Conservation (phyloP, 106 monocot species). For the Dendrobium nobile region DNA sequence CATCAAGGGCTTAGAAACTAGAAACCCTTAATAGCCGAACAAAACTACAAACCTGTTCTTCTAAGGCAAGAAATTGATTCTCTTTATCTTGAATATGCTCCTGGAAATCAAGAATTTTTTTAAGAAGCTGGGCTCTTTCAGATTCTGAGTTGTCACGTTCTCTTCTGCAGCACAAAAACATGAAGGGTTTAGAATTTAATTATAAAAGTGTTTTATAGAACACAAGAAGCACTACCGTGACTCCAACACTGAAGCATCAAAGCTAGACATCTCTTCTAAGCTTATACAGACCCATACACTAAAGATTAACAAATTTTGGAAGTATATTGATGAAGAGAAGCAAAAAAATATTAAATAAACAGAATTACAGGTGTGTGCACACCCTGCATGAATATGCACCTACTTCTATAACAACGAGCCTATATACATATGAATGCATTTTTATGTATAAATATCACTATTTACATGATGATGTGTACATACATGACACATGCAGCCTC, state of each 20-base stretch:
- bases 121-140: constrained; percentile 69
- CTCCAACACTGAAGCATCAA: neutral
- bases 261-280: neutral
- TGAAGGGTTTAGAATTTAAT: neutral
- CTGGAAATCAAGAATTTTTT: constrained; percentile 89
- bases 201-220: neutral
- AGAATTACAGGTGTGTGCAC: neutral
- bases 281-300: no score
- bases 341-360: neutral
- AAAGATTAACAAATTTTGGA: no score
- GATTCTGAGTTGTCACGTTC: constrained; percentile 80
- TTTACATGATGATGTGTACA: no score
- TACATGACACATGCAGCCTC: no score
- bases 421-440: neutral
- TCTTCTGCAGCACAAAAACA: constrained; percentile 50
- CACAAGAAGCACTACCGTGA: neutral
- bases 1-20: neutral
- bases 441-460: neutral
- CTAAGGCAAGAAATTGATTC: constrained; percentile 52
- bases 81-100: constrained; percentile 76
- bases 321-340: neutral
- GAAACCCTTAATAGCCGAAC: neutral
- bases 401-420: neutral
- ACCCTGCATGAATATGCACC: neutral
- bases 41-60: constrained; percentile 66